These are phyloP conservation scores for Puccinia brachypodii DNA, from an alignment of 1,284 basidiomycete genomes.

Conservation along the genomic window DNA sequence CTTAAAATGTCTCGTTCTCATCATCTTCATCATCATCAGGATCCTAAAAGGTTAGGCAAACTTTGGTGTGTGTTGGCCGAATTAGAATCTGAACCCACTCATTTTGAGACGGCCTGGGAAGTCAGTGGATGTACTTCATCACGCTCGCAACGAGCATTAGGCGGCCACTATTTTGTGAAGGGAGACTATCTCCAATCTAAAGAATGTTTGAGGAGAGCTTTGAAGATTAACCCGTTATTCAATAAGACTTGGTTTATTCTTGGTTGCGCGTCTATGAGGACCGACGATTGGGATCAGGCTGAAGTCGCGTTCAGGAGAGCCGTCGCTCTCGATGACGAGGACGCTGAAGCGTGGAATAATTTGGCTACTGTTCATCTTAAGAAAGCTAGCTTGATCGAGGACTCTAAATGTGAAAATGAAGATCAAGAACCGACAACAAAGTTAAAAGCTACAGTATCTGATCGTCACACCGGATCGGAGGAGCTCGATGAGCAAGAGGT, in stretches of 20 bases:
- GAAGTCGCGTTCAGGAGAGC: constrained; percentile 80
- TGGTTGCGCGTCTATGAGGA: constrained; percentile 79
- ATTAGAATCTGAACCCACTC: constrained; percentile 69
- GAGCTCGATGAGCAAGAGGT: neutral
- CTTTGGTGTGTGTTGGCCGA: constrained; percentile 95
- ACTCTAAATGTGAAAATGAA: neutral
- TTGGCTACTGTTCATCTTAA: constrained; percentile 91
- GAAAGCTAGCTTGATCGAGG: constrained; percentile 61
- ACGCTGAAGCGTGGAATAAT: constrained; percentile 98
- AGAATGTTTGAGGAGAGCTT: constrained; percentile 70
- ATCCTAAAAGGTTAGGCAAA: constrained; percentile 72
- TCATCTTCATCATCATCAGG: constrained; percentile 13
- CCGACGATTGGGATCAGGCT: constrained; percentile 79
- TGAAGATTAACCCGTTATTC: constrained; percentile 83
- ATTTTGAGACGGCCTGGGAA: constrained; percentile 82
- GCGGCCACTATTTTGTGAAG: constrained; percentile 74
- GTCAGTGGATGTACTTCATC: constrained; percentile 76
- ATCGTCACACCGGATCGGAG: neutral
- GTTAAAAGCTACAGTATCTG: neutral
- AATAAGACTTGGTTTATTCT: constrained; percentile 92
- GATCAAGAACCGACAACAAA: neutral
- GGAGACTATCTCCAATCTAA: constrained; percentile 68
- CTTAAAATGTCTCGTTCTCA: constrained; percentile 63
- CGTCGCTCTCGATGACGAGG: constrained; percentile 88
- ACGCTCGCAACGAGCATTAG: constrained; percentile 85